Conservation (phyloP, 352 stramenopile genomes). For the Pilasporangium apinafurcum region DNA sequence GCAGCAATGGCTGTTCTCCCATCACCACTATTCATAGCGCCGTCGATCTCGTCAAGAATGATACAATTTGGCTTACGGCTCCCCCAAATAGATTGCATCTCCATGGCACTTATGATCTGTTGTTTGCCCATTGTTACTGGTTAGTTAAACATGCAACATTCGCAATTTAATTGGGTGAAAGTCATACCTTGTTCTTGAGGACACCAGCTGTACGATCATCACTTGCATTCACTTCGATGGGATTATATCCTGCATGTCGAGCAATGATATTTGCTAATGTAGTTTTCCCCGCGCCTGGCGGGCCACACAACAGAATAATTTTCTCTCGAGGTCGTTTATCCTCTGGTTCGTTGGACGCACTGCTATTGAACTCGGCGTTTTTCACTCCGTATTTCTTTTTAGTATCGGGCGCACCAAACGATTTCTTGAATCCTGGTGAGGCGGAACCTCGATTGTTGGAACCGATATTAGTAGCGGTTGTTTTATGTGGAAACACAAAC, state of each 20-base stretch:
- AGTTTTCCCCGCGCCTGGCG: conserved; percentile 93
- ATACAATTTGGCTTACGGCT: conserved; percentile 94
- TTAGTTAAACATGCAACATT: neutral
- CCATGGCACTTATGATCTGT: conserved; percentile 86
- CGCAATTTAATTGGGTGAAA: neutral
- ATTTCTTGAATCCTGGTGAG: conserved; percentile 2
- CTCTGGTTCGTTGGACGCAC: conserved; percentile 4
- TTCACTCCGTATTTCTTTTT: conserved; percentile 1
- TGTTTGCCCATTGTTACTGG: neutral
- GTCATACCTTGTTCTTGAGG: conserved; percentile 86
- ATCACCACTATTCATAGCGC: conserved; percentile 87
- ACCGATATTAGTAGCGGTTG: too few species aligned
- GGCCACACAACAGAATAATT: conserved; percentile 95
- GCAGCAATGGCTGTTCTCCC: conserved; percentile 82
- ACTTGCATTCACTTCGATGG: conserved; percentile 97
- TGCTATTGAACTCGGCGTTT: conserved; percentile 1
- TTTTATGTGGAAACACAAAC: conserved; percentile 90
- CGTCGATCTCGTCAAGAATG: conserved; percentile 98
- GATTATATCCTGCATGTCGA: conserved; percentile 94
- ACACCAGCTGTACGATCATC: conserved; percentile 93
- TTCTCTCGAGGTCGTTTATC: conserved; percentile 63
- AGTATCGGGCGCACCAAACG: conserved; percentile 3
- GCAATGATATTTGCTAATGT: conserved; percentile 97
- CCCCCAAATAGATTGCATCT: conserved; percentile 87
- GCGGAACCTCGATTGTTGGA: too few species aligned